Conservation (phyloP, 2,329 filamentous ascomycete species). For the Diaporthe citrichinensis region DNA sequence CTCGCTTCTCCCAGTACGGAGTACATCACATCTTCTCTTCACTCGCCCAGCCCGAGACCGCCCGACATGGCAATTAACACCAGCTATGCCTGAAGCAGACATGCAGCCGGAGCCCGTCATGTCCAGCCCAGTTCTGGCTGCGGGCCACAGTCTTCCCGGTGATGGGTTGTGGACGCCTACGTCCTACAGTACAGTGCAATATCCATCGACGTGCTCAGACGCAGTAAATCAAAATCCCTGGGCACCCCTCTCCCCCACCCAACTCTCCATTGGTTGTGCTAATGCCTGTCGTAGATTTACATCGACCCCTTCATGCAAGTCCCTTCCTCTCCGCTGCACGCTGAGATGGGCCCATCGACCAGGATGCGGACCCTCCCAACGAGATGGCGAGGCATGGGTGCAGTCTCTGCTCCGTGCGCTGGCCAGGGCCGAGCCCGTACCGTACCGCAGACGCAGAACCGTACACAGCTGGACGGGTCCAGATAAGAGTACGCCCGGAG, state of each 20-base stretch:
- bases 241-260: constrained; percentile 3
- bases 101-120: neutral
- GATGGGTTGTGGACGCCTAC: neutral
- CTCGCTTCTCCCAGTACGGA: neutral
- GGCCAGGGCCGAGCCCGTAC: constrained; percentile 7
- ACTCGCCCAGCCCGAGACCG: constrained; percentile 6
- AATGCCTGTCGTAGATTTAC: constrained; percentile 38
- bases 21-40: constrained; percentile 13
- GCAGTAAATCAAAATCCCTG: neutral
- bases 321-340: constrained; percentile 32
- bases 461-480: neutral
- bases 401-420: constrained; percentile 39
- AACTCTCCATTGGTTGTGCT: constrained; percentile 31
- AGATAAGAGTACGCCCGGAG: constrained; percentile 1
- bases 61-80: constrained; percentile 31
- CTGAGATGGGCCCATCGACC: constrained; percentile 36
- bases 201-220: neutral
- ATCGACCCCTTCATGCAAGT: constrained; percentile 35
- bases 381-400: constrained; percentile 22
- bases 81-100: constrained; percentile 10
- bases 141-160: constrained; percentile 11
- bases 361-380: constrained; percentile 33
- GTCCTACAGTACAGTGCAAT: neutral
- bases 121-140: neutral
- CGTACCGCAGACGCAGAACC: neutral